Conservation (phyloP, 495 filamentous ascomycete genomes). For the Staphylotrichum longicolle region DNA sequence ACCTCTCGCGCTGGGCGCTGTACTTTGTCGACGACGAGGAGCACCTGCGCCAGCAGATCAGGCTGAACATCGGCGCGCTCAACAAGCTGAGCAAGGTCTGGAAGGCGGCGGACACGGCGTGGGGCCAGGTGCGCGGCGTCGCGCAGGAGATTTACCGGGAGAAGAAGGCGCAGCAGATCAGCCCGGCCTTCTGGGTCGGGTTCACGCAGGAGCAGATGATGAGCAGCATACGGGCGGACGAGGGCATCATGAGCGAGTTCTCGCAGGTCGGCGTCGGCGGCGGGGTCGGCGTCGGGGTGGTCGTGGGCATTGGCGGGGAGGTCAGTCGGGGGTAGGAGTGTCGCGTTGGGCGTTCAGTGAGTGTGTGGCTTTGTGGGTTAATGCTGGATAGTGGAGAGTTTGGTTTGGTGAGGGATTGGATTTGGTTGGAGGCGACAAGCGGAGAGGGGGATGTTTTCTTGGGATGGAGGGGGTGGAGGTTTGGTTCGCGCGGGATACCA, state of each 20-base stretch:
- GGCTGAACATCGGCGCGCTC: constrained; percentile 79
- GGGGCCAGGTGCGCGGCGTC: constrained; percentile 70
- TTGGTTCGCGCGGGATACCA: too few relatives aligned
- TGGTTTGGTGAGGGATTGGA: background rate
- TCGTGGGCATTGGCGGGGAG: background rate
- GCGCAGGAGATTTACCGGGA: constrained; percentile 61
- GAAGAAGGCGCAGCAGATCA: constrained; percentile 54
- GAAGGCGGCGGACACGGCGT: constrained; percentile 70
- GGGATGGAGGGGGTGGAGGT: too few relatives aligned
- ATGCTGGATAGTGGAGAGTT: background rate
- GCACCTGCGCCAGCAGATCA: constrained; percentile 73
- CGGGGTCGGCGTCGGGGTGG: constrained; percentile 10
- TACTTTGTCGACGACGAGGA: constrained; percentile 58
- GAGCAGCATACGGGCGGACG: constrained; percentile 51
- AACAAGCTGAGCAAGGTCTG: constrained; percentile 71
- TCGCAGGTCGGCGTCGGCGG: constrained; percentile 30
- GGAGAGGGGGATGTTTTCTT: too few relatives aligned
- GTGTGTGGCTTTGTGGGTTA: too few relatives aligned
- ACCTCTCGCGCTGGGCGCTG: constrained; percentile 61
- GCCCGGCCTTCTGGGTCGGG: constrained; percentile 51
- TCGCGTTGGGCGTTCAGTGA: too few relatives aligned
- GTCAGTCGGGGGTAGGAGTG: constrained; percentile 11
- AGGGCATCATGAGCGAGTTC: constrained; percentile 55
- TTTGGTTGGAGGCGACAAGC: too few relatives aligned
- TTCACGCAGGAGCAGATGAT: constrained; percentile 56